Base-by-base conservation (phyloP, 345 rosid species). In the Melaleuca quinquenervia region DNA sequence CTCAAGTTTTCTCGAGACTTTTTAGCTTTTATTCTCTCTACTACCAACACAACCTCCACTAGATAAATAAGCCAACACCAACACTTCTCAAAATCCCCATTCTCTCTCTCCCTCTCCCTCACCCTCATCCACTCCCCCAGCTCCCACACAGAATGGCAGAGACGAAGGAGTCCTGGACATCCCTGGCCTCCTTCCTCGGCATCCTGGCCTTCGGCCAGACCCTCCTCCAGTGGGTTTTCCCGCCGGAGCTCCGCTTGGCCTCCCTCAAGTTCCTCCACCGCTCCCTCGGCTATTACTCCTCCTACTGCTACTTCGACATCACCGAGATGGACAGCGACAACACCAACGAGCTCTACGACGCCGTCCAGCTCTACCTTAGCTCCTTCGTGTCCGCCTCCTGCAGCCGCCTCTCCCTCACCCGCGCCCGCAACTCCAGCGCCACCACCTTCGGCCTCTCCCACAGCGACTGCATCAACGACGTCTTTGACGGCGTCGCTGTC, bases 261-360 rank as follows among this genome's bases (percentile, higher is more conserved):
- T 84, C 89, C 86, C 89, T 94, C 82, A 95, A 93, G 76, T 86
- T 95, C 89, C 86, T 92, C 90, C 88, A 86, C 91, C 87, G 94
- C 29, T 3, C 90, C 90, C 90, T 92, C 89, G 89, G 88, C 88
- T 52, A 92, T 85, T 94, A 94, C 90, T 94, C 94, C 51, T 44
- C 94, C 48, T 92, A 92, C 86, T 95, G 96, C 83, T 96, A 95
- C 94, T 97, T 94, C 85, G 99, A 97, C 90, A 96, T 96, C 84
- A 96, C 98, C 0, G 98, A 97, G 88, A 95, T 95, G 82, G 98
- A 97, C 87, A 98, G 98, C 62, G 98, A 96, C 24, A 97, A 97
- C 94, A 96, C 99, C 89, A 96, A 97, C 94, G 98, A 97, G 82
- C 99, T 97, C 87, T 97, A 97, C 92, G 91, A 92, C 96, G 99